phyloP scores from a whole-genome alignment of 1,139 yeast genomes.

The Geotrichum siamense region DNA sequence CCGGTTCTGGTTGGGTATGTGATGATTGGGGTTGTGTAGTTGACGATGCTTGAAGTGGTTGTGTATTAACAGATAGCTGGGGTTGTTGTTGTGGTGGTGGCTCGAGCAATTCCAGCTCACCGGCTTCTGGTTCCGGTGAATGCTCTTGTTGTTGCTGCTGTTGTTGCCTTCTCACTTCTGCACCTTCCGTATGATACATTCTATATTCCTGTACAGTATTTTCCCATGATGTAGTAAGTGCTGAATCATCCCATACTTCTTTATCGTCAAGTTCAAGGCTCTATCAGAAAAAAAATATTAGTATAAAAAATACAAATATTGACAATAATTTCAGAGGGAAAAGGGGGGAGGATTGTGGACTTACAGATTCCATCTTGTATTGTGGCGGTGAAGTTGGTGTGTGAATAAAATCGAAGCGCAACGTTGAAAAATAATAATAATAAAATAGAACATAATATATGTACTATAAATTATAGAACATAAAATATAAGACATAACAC shows the following conservation, averaged over 20 bases:
- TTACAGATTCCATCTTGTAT: constrained; percentile 8
- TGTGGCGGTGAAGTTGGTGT: too few relatives aligned
- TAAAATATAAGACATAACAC: not conserved
- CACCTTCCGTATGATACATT: constrained; percentile 10
- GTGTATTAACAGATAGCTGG: not conserved
- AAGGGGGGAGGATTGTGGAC: not conserved
- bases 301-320: not conserved
- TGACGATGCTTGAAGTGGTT: not conserved
- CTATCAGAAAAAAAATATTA: not conserved
- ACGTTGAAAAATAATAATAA: not conserved
- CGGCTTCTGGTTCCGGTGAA: constrained; percentile 3
- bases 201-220: constrained; percentile 26
- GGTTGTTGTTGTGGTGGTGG: not conserved
- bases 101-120: not conserved
- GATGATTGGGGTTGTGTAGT: not conserved
- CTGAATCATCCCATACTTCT: constrained; percentile 29
- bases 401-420: too few relatives aligned
- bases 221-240: constrained; percentile 26
- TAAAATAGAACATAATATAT: not conserved
- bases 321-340: not conserved
- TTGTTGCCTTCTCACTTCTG: not conserved
- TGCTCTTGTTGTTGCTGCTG: not conserved
- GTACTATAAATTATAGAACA: not conserved
- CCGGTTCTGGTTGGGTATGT: not conserved
- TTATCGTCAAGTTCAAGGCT: constrained; percentile 12